Evolutionary conservation across 805 yeast species (phyloP).

Genomic region (Candida wancherniae): DNA sequence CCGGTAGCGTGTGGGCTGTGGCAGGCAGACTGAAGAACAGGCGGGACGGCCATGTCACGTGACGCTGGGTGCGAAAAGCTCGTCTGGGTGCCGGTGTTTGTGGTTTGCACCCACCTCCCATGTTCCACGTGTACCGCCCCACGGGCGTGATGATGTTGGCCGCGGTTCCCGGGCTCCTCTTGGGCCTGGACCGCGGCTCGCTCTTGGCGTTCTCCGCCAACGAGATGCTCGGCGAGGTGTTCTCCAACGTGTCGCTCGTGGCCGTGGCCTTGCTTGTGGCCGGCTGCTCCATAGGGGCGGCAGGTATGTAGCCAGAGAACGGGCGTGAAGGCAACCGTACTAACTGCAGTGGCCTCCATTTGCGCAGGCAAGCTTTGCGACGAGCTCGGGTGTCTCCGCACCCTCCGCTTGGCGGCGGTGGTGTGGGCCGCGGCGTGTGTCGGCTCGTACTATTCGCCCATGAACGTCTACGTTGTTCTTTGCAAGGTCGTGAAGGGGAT

Average conservation of each 20-base stretch:
- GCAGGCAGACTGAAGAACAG: too few relatives aligned
- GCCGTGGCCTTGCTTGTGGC: constrained; percentile 25
- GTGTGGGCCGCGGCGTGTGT: constrained; percentile 28
- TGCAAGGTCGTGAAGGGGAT: constrained; percentile 30
- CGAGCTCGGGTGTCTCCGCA: constrained; percentile 22
- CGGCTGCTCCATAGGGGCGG: constrained; percentile 33
- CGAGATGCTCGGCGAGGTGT: constrained; percentile 18
- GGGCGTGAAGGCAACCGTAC: constrained; percentile 1
- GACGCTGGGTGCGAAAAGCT: not conserved
- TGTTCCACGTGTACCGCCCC: constrained; percentile 5
- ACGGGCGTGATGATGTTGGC: constrained; percentile 14
- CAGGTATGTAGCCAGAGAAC: constrained; percentile 18
- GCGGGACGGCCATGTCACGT: not conserved
- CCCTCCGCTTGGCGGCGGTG: constrained; percentile 21
- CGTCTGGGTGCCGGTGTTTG: constrained; percentile 10
- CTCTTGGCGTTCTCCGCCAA: constrained; percentile 19
- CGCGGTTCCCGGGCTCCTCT: constrained; percentile 24
- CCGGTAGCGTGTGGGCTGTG: too few relatives aligned
- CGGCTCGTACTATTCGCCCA: constrained; percentile 22
- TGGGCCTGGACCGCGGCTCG: constrained; percentile 28
- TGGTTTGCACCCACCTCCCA: constrained; percentile 23
- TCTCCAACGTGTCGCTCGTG: constrained; percentile 17
- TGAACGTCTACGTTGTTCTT: constrained; percentile 21
- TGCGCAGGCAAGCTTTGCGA: constrained; percentile 27
- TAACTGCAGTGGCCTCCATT: constrained; percentile 28